Evolutionary conservation across 2,329 filamentous ascomycete species (phyloP).

Genomic region (Biscogniauxia sp.): DNA sequence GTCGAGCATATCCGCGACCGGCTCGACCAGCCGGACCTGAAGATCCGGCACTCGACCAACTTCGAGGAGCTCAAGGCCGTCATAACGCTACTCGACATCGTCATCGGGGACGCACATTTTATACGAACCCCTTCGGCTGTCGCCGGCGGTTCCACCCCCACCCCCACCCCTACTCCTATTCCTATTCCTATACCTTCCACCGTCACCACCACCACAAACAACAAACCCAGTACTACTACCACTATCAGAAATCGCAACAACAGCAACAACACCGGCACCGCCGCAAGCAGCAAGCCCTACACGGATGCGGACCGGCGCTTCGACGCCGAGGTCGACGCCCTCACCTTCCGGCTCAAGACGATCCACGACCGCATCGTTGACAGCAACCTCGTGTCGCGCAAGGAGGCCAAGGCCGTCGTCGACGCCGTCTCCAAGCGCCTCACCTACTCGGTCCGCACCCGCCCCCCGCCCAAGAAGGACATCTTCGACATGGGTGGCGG

Average conservation of each 20-base stretch:
- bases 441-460: slow-evolving; percentile 66
- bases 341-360: slow-evolving; percentile 58
- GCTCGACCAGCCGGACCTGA: slow-evolving; percentile 49
- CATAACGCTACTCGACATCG: slow-evolving; percentile 69
- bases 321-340: slow-evolving; percentile 67
- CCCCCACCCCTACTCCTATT: slow-evolving; percentile 7
- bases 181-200: slow-evolving; percentile 9
- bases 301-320: slow-evolving; percentile 48
- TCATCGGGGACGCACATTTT: slow-evolving; percentile 62
- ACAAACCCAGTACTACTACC: slow-evolving; percentile 33
- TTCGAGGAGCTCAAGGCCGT: slow-evolving; percentile 67
- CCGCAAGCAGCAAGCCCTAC: slow-evolving; percentile 12
- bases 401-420: slow-evolving; percentile 73
- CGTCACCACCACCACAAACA: slow-evolving; percentile 24
- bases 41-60: slow-evolving; percentile 56
- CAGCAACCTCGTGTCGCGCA: slow-evolving; percentile 68
- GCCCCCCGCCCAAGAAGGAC: slow-evolving; percentile 51
- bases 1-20: slow-evolving; percentile 45
- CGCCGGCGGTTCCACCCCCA: slow-evolving; percentile 12
- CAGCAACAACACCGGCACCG: slow-evolving; percentile 35
- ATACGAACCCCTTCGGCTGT: slow-evolving; percentile 9
- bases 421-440: slow-evolving; percentile 75
- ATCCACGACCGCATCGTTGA: slow-evolving; percentile 67
- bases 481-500: slow-evolving; percentile 43
- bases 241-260: slow-evolving; percentile 31